phyloP scores from a whole-genome alignment of 331 rosid genomes.

The Quercus lobata region DNA sequence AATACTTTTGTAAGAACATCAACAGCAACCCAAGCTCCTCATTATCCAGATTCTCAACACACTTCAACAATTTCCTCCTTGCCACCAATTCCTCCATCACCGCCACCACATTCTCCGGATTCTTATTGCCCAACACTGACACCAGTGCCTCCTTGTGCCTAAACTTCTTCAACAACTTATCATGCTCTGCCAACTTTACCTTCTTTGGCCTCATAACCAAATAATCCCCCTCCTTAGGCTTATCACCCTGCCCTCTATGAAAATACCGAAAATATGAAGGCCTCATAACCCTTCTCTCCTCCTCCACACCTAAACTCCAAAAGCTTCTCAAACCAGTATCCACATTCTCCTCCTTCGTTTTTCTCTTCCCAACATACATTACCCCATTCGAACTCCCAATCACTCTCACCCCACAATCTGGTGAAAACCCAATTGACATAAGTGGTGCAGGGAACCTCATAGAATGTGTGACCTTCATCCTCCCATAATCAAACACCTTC shows the following conservation, averaged over 20 bases:
- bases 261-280: conserved; percentile 66
- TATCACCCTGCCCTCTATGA: conserved; percentile 82
- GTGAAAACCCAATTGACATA: conserved; percentile 61
- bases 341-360: conserved; percentile 36
- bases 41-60: conserved; percentile 49
- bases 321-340: conserved; percentile 25
- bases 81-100: conserved; percentile 91
- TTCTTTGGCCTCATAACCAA: conserved; percentile 53
- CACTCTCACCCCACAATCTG: conserved; percentile 57
- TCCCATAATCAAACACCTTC: conserved; percentile 84
- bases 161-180: conserved; percentile 77
- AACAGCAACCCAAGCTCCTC: conserved; percentile 60
- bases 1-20: conserved; percentile 60
- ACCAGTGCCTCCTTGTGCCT: conserved; percentile 81
- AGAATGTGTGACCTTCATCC: conserved; percentile 73
- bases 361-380: conserved; percentile 75
- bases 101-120: conserved; percentile 73
- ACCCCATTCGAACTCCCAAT: conserved; percentile 82
- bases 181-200: conserved; percentile 58
- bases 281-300: conserved; percentile 37
- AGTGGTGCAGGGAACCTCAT: conserved; percentile 92
- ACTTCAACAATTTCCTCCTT: conserved; percentile 67
- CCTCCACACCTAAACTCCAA: conserved; percentile 36
- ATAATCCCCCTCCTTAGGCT: conserved; percentile 66
- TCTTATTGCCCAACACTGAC: conserved; percentile 53